Percentiles rank a stretch among this genome's conserved stretches.
phyloP scores from a whole-genome alignment of 1,284 basidiomycete species.

The Ganoderma boninense region DNA sequence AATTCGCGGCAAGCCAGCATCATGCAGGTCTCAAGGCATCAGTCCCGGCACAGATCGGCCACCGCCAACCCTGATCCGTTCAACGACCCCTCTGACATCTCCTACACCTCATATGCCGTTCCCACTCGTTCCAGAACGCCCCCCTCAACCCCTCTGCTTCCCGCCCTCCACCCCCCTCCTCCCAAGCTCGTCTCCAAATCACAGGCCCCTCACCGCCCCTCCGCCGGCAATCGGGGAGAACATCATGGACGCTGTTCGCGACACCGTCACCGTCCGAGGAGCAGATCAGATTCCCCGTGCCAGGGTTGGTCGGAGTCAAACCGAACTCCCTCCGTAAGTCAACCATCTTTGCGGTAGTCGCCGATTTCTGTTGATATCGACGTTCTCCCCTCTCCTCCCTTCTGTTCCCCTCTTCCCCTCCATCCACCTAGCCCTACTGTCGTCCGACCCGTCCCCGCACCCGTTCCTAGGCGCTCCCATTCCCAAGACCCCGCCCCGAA shows the following conservation, averaged over 20 bases:
- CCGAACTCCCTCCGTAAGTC: conserved; percentile 49
- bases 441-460: conserved; percentile 44
- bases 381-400: conserved; percentile 7
- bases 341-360: conserved; percentile 16
- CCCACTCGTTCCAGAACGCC: conserved; percentile 43
- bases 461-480: conserved; percentile 64
- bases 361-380: conserved; percentile 30
- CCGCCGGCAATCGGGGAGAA: conserved; percentile 43
- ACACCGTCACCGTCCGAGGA: conserved; percentile 60
- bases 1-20: conserved; percentile 6
- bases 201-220: conserved; percentile 36
- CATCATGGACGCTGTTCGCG: conserved; percentile 69
- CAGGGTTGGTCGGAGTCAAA: conserved; percentile 57
- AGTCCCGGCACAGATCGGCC: conserved; percentile 53
- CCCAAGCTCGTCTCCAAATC: conserved; percentile 47
- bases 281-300: conserved; percentile 49
- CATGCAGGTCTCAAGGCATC: conserved; percentile 45
- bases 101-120: conserved; percentile 44
- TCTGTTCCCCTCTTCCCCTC: conserved; percentile 35
- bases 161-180: conserved; percentile 47
- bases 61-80: conserved; percentile 66
- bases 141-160: conserved; percentile 32
- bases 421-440: conserved; percentile 33
- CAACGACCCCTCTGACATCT: conserved; percentile 52
- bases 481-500: conserved; percentile 70